phyloP scores from a whole-genome alignment of 495 filamentous ascomycete genomes.

The Penicillium ochrochloron region DNA sequence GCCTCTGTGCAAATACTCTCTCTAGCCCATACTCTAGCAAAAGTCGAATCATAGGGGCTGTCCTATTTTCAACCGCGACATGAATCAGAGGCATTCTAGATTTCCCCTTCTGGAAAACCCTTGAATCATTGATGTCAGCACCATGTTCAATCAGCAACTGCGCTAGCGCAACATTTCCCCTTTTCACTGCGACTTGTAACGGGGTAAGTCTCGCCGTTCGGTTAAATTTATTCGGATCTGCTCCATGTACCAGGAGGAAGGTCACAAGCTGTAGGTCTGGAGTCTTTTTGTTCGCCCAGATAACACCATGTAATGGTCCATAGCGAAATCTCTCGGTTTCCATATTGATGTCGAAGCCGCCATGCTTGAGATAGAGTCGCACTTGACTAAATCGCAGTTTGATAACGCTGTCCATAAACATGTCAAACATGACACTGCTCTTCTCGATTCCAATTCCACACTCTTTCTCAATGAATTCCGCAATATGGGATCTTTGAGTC shows the following conservation, averaged over 20 bases:
- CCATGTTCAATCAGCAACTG: slow-evolving; percentile 1
- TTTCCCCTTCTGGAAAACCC: not conserved
- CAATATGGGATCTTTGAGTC: not conserved
- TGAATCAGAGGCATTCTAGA: not conserved
- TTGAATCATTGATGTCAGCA: not conserved
- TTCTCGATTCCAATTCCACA: not conserved
- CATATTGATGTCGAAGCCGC: slow-evolving; percentile 2
- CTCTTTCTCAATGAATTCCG: not conserved
- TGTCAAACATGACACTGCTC: not conserved
- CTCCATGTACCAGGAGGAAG: not conserved
- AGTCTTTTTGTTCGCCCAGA: not conserved
- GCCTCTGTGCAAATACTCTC: not conserved
- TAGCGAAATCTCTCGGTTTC: not conserved
- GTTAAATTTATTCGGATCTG: not conserved
- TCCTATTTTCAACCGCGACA: not conserved
- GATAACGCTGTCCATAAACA: not conserved
- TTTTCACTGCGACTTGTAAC: not conserved
- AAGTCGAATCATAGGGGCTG: not conserved
- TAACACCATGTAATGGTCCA: not conserved
- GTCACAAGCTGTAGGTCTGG: not conserved
- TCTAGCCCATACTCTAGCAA: not conserved
- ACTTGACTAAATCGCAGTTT: not conserved
- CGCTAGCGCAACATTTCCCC: not conserved
- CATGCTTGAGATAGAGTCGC: not conserved
- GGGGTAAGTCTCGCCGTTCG: not conserved